Evolutionary conservation across 768 basidiomycete genomes (phyloP).

Genomic region (Lactifluus pinguis): DNA sequence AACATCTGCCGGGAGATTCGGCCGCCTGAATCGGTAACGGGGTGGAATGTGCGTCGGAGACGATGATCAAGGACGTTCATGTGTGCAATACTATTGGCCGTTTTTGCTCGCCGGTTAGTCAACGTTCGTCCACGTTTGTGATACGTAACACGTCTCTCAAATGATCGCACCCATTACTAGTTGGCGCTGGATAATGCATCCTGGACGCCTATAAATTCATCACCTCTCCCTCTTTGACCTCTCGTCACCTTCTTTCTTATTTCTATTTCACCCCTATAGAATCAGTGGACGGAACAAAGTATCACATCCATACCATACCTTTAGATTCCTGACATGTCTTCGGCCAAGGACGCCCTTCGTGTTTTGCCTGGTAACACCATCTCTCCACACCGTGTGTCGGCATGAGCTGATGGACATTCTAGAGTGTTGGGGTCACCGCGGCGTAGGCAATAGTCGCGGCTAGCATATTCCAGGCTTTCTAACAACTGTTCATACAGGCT

Average conservation of each 20-base stretch:
- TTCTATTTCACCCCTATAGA: not conserved
- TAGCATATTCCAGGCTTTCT: conserved; percentile 1
- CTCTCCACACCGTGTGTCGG: not conserved
- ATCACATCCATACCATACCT: not conserved
- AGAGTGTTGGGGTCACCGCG: conserved; percentile 81
- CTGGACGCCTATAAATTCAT: not conserved
- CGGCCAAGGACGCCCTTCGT: conserved; percentile 6
- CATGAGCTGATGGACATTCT: not conserved
- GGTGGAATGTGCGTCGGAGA: not conserved
- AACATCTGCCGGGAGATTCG: not conserved
- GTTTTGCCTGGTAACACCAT: conserved; percentile 20
- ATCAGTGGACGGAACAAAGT: not conserved
- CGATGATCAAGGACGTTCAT: not conserved
- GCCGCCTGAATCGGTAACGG: not conserved
- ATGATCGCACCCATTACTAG: not conserved
- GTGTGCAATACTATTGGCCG: conserved; percentile 14
- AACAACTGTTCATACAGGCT: conserved; percentile 40
- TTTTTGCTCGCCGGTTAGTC: too few relatives aligned
- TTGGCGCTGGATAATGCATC: not conserved
- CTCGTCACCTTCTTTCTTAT: not conserved
- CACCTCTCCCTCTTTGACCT: not conserved
- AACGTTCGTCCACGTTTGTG: conserved; percentile 12
- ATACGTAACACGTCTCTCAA: conserved; percentile 4
- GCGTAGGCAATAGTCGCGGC: conserved; percentile 33
- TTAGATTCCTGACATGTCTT: not conserved